Evolutionary conservation across 192 early-diverging fungal genomes (phyloP), one percentile per base, ranked within the genome.

Genomic region (Jimgerdemannia lactiflua): DNA sequence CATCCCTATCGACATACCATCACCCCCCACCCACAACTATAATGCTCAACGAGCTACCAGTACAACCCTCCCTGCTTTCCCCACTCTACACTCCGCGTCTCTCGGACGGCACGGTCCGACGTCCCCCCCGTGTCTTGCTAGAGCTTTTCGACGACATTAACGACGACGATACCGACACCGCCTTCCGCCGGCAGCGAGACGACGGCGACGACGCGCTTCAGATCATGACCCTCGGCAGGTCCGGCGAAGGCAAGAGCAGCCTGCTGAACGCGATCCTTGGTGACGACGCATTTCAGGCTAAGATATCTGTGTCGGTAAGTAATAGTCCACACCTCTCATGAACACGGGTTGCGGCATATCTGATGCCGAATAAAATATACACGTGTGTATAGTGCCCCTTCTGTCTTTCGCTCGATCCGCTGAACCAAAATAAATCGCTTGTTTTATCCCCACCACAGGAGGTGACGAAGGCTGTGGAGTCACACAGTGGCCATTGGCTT

Each of bases 221-320:
- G 9, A 43, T 75, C 18, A 69, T 75, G 65, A 67, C 59, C 7
- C 64, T 75, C 29, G 74, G 70, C 29, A 75, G 73, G 54, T 76
- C 74, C 9, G 79, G 79, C 42, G 75, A 76, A 76, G 85, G 85
- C 42, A 86, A 86, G 64, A 83, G 82, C 66, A 86, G 83, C 17
- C 64, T 86, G 65, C 71, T 86, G 67, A 86, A 86, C 71, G 76
- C 75, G 39, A 82, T 86, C 41, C 76, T 84, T 14, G 85, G 83
- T 8, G 68, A 76, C 42, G 67, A 80, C 43, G 79, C 77, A 39
- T 86, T 86, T 73, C 49, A 72, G 19, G 76, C 82, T 49, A 82
- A 79, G 63, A 73, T 82, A 0, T 80, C 83, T 39, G 80, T 84
- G 65, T 82, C 74, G 39, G 85, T 84, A 84, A 64, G 42, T 41